Conservation (phyloP, 2,329 filamentous ascomycete genomes). For the Talaromyces sp. region DNA sequence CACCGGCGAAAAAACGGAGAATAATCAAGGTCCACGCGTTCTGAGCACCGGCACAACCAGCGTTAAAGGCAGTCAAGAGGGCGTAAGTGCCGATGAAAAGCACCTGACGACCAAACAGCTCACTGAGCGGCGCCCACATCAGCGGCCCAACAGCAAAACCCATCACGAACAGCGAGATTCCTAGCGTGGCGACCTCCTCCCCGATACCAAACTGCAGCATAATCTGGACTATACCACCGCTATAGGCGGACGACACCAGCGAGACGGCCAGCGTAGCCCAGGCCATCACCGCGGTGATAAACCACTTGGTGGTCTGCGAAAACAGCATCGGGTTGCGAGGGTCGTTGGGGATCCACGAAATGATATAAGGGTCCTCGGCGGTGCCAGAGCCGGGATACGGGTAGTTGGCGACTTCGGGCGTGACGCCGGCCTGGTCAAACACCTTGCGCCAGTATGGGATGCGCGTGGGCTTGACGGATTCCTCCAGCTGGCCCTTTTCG, state of each 20-base stretch:
- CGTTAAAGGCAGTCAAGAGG: conserved; percentile 56
- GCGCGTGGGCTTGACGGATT: conserved; percentile 19
- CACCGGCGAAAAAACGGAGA: conserved; percentile 62
- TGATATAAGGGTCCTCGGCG: conserved; percentile 37
- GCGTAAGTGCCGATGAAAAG: conserved; percentile 30
- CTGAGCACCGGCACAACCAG: conserved; percentile 52
- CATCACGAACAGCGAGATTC: conserved; percentile 42
- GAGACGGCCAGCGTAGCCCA: conserved; percentile 39
- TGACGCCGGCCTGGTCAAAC: conserved; percentile 27
- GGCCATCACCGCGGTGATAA: conserved; percentile 33
- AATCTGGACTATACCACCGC: conserved; percentile 34
- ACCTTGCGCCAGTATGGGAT: conserved; percentile 32
- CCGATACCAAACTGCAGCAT: conserved; percentile 29
- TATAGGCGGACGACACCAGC: conserved; percentile 40
- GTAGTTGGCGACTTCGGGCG: conserved; percentile 29
- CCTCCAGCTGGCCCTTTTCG: conserved; percentile 22
- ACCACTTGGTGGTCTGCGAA: conserved; percentile 32
- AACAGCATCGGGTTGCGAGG: conserved; percentile 39
- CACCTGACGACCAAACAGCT: conserved; percentile 33
- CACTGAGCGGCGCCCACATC: conserved; percentile 40
- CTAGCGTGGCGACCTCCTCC: conserved; percentile 35
- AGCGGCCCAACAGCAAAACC: conserved; percentile 44
- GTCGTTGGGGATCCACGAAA: conserved; percentile 40
- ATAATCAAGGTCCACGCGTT: conserved; percentile 58
- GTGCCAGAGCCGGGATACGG: conserved; percentile 35